phyloP scores from a whole-genome alignment of 2,329 filamentous ascomycete species.

The Fusarium tupiense region DNA sequence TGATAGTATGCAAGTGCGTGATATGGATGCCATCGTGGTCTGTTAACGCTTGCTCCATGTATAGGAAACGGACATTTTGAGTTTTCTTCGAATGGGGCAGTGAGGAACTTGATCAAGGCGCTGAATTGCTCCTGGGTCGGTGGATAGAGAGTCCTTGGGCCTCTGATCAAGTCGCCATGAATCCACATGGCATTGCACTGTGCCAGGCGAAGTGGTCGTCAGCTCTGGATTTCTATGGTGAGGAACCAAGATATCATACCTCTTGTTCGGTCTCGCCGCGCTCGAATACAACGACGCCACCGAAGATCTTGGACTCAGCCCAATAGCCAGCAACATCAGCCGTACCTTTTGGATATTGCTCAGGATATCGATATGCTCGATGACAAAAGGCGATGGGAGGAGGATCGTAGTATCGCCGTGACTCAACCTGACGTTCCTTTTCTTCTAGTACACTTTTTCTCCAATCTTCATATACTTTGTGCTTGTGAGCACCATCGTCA shows the following conservation, averaged over 20 bases:
- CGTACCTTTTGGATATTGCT: constrained; percentile 14
- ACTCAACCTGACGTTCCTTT: not conserved
- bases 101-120: not conserved
- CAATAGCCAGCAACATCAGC: constrained; percentile 19
- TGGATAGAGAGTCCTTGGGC: constrained; percentile 14
- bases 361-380: not conserved
- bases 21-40: constrained; percentile 23
- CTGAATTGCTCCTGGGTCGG: constrained; percentile 16
- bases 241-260: not conserved
- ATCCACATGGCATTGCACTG: constrained; percentile 25
- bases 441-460: not conserved
- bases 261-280: constrained; percentile 17
- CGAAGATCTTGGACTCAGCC: constrained; percentile 22
- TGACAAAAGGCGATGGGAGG: constrained; percentile 4
- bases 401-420: not conserved
- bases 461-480: constrained; percentile 4
- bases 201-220: no score
- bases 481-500: constrained; percentile 12
- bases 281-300: constrained; percentile 12
- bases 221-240: accelerated
- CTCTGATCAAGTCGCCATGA: not conserved
- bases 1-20: constrained; percentile 13
- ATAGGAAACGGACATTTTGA: constrained; percentile 4
- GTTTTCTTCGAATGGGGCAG: not conserved
- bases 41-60: not conserved